These are phyloP conservation scores for Neolentinus lepideus DNA, from an alignment of 1,284 basidiomycete species.

Conservation along the genomic window DNA sequence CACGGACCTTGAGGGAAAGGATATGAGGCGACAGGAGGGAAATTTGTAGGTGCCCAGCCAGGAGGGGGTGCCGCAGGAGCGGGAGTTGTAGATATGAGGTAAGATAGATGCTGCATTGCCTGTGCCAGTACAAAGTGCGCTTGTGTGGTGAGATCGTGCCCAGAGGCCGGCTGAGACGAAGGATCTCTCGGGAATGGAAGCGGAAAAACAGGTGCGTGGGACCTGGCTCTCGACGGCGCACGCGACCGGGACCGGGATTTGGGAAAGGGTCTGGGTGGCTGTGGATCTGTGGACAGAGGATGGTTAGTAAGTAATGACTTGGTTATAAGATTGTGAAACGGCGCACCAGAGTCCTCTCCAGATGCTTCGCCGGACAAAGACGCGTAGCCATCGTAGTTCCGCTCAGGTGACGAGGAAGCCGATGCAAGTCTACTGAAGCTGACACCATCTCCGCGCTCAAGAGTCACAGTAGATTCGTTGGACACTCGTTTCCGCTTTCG, in stretches of 20 bases:
- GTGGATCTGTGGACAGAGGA: neutral
- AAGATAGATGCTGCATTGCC: conserved; percentile 26
- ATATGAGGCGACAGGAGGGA: conserved; percentile 5
- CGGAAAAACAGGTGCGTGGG: conserved; percentile 12
- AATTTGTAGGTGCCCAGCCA: conserved; percentile 11
- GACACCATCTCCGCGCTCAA: neutral
- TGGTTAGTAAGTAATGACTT: conserved; percentile 2
- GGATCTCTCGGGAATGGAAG: conserved; percentile 8
- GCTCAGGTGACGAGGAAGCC: neutral
- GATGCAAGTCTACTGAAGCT: neutral
- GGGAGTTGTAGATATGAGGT: conserved; percentile 15
- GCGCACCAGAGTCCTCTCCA: neutral
- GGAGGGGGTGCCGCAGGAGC: conserved; percentile 15
- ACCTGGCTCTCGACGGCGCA: conserved; percentile 12
- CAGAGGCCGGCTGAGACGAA: conserved; percentile 4
- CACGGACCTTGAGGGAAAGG: conserved; percentile 3
- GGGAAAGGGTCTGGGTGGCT: neutral
- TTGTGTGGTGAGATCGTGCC: conserved; percentile 15
- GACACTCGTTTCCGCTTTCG: conserved; percentile 17
- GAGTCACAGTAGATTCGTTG: conserved; percentile 8
- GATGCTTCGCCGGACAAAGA: neutral
- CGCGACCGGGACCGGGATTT: conserved; percentile 11
- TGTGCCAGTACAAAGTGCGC: conserved; percentile 25
- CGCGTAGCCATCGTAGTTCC: neutral
- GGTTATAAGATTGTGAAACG: neutral